Conservation (phyloP, 441 rosid genomes). For the Adansonia rubrostipa region DNA sequence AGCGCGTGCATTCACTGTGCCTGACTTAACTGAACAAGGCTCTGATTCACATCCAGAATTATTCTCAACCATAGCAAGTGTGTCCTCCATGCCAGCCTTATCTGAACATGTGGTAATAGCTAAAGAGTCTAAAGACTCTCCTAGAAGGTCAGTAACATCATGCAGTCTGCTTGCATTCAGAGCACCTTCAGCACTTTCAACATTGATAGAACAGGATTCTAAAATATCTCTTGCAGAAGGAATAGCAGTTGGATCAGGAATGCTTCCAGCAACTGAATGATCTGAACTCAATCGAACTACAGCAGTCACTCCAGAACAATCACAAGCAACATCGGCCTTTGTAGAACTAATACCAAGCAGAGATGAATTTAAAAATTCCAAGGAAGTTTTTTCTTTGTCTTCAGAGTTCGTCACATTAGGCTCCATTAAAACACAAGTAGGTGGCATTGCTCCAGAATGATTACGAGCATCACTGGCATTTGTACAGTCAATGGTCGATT, state of each 20-base stretch:
- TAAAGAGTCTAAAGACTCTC: background rate
- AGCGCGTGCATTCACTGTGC: background rate
- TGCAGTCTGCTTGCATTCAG: background rate
- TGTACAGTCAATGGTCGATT: background rate
- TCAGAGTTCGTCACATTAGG: background rate
- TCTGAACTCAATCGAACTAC: constrained; percentile 19
- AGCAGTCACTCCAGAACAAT: constrained; percentile 23
- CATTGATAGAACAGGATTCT: constrained; percentile 14
- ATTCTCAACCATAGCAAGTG: background rate
- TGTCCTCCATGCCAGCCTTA: background rate
- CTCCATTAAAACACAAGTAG: background rate
- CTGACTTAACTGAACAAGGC: background rate
- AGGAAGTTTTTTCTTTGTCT: background rate
- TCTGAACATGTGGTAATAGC: background rate
- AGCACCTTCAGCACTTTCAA: constrained; percentile 20
- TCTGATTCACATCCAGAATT: constrained; percentile 10
- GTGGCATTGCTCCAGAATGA: background rate
- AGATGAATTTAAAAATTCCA: background rate
- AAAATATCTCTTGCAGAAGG: constrained; percentile 11
- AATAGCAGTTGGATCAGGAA: constrained; percentile 23
- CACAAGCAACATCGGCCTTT: constrained; percentile 19
- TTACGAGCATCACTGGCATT: background rate
- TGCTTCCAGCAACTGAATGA: constrained; percentile 28
- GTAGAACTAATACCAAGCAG: background rate
- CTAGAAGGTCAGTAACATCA: constrained; percentile 23